Conservation (phyloP, 2,329 filamentous ascomycete genomes). For the Aspergillus arachidicola region DNA sequence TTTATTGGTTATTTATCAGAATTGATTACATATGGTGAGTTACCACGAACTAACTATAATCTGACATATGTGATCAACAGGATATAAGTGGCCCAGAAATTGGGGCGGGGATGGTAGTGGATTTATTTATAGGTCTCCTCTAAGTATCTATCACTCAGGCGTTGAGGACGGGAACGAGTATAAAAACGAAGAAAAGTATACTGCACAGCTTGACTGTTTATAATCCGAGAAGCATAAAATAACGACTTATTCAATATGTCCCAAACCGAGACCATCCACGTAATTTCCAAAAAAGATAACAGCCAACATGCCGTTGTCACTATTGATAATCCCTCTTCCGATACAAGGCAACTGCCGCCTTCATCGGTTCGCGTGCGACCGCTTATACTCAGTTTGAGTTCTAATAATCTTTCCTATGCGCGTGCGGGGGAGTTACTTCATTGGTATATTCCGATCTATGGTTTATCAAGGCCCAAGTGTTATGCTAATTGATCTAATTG, state of each 20-base stretch:
- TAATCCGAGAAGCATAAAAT: neutral
- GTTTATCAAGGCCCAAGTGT: neutral
- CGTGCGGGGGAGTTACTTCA: constrained; percentile 11
- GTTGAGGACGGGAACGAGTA: no score
- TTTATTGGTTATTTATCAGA: neutral
- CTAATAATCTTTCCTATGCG: constrained; percentile 24
- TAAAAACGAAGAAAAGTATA: no score
- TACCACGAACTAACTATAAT: neutral
- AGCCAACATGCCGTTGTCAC: constrained; percentile 6
- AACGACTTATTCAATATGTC: neutral
- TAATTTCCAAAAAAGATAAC: constrained; percentile 13
- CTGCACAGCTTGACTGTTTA: neutral
- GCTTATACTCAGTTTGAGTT: constrained; percentile 12
- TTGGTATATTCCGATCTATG: constrained; percentile 2
- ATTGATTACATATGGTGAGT: neutral
- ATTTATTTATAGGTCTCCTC: no score
- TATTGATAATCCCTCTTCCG: neutral
- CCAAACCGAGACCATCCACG: constrained; percentile 5
- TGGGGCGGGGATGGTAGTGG: neutral
- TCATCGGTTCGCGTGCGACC: constrained; percentile 18
- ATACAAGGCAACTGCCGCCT: neutral
- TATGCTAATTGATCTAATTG: neutral
- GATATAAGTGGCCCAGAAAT: neutral
- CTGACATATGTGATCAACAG: neutral
- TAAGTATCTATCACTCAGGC: no score